Evolutionary conservation across 768 basidiomycete genomes (phyloP).

Genomic region (Trametes cingulata): DNA sequence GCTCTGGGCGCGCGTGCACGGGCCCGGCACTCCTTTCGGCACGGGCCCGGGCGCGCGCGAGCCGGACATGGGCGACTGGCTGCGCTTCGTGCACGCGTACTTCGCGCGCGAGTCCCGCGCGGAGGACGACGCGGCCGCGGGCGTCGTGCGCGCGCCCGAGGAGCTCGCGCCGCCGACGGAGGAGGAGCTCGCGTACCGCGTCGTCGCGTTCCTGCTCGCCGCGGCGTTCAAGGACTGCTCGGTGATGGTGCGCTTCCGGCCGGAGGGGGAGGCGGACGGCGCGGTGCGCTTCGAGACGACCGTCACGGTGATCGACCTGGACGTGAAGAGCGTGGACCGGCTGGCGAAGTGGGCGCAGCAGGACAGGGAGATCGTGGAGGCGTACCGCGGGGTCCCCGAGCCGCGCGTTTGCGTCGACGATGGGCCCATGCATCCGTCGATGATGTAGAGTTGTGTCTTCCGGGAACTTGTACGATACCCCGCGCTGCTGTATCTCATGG

Average conservation of each 20-base stretch:
- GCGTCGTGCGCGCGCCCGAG: neutral
- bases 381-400: constrained; percentile 33
- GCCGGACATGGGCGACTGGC: constrained; percentile 67
- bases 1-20: constrained; percentile 27
- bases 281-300: constrained; percentile 33
- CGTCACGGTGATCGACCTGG: constrained; percentile 82
- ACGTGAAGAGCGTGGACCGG: constrained; percentile 70
- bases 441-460: too few relatives aligned
- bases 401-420: constrained; percentile 15
- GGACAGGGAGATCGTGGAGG: constrained; percentile 64
- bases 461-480: too few relatives aligned
- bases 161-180: constrained; percentile 25
- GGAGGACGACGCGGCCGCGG: constrained; percentile 30
- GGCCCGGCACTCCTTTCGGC: constrained; percentile 7
- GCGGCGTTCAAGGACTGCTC: constrained; percentile 99
- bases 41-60: constrained; percentile 36
- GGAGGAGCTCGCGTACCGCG: constrained; percentile 55
- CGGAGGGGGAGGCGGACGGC: constrained; percentile 19
- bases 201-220: constrained; percentile 80
- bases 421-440: too few relatives aligned
- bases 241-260: constrained; percentile 46
- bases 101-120: constrained; percentile 39
- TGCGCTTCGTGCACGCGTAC: constrained; percentile 59
- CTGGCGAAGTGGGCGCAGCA: constrained; percentile 71
- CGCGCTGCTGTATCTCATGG: too few relatives aligned